Conservation (phyloP, 176 grass and related monocot genomes). For the Panicum miliaceum region DNA sequence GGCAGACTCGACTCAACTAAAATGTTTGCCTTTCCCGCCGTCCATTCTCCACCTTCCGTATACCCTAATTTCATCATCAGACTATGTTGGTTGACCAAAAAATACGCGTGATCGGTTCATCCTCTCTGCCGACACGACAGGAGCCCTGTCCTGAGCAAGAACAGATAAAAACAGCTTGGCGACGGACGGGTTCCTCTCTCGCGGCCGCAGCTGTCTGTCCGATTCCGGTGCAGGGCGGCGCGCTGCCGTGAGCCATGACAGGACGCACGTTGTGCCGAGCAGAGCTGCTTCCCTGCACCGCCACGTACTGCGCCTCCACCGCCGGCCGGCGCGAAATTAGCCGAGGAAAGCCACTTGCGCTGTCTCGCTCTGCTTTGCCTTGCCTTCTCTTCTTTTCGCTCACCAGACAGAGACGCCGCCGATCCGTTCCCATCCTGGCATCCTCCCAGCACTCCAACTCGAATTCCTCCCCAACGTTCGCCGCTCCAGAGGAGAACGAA, state of each 20-base stretch:
- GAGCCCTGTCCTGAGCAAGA: neutral
- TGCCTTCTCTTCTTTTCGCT: slow-evolving; percentile 21
- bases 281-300: neutral
- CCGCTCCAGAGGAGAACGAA: neutral
- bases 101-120: neutral
- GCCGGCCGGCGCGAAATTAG: neutral
- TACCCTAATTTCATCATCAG: no score
- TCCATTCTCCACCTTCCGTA: no score
- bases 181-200: no score
- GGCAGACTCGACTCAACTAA: neutral
- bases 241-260: neutral
- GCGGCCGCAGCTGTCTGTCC: no score
- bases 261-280: neutral
- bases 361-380: neutral
- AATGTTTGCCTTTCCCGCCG: neutral
- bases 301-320: neutral
- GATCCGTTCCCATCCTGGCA: neutral
- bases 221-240: no score
- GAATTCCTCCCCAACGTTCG: neutral
- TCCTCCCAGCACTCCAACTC: neutral
- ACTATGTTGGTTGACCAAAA: neutral
- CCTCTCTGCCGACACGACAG: neutral
- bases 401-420: neutral
- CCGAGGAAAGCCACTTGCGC: neutral
- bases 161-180: no score